These are phyloP conservation scores for Marasmius tenuissimus DNA, from an alignment of 1,284 basidiomycete species.

Conservation along the genomic window DNA sequence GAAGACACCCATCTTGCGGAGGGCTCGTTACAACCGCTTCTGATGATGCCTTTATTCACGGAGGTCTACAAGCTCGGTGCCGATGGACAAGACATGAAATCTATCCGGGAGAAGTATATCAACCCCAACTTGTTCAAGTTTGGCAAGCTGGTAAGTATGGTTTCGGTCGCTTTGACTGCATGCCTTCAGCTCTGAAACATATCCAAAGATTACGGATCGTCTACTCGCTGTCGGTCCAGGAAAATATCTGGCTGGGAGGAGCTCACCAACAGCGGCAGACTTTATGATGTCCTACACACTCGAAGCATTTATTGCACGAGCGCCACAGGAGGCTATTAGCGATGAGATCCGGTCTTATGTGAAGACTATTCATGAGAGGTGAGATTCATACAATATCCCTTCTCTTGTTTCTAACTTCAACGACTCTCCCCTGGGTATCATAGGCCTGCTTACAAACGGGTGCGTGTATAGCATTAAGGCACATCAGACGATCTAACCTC, in stretches of 20 bases:
- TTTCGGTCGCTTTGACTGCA: not conserved
- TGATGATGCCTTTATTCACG: not conserved
- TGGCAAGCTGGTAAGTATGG: not conserved
- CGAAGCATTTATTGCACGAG: not conserved
- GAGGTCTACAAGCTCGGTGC: not conserved
- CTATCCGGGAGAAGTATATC: not conserved
- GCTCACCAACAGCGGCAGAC: not conserved
- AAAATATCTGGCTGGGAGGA: not conserved
- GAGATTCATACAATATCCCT: not conserved
- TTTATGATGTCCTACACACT: conserved; percentile 1
- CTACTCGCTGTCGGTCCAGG: not conserved
- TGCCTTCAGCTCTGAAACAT: not conserved
- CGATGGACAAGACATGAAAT: not conserved
- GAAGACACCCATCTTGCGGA: not conserved
- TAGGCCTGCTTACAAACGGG: not conserved
- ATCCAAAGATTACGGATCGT: not conserved
- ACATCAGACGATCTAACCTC: not conserved
- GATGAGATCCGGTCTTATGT: not conserved
- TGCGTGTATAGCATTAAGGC: not conserved
- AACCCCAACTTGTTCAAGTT: not conserved
- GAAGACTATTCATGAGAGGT: not conserved
- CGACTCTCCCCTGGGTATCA: not conserved
- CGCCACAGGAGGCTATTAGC: not conserved
- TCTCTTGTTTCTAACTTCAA: not conserved
- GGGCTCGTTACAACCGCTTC: not conserved